A percentile compares a stretch with the other conserved stretches of the same genome.
These are phyloP conservation scores for Coleophoma cylindrospora DNA, from an alignment of 2,329 filamentous ascomycete species.

Conservation along the genomic window DNA sequence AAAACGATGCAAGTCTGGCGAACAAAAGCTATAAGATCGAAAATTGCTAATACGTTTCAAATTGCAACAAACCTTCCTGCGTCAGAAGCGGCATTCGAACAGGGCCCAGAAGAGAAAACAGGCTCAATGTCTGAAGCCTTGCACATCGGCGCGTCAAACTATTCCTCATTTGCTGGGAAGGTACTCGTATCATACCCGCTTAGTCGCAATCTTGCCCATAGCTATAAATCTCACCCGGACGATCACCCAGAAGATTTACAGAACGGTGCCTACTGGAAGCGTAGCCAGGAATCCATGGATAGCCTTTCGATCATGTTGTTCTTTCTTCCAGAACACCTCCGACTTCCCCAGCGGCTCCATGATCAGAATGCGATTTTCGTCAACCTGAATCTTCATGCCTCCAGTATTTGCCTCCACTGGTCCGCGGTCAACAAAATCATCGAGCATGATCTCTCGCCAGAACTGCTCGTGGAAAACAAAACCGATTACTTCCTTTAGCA, in stretches of 20 bases:
- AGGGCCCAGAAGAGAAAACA: constrained; percentile 46
- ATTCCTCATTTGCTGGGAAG: constrained; percentile 54
- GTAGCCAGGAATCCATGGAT: constrained; percentile 59
- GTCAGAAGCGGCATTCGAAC: constrained; percentile 55
- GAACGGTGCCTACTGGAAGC: constrained; percentile 62
- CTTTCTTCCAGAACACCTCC: neutral
- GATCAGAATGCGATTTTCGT: constrained; percentile 60
- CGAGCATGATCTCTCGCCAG: constrained; percentile 50
- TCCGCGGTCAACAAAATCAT: constrained; percentile 66
- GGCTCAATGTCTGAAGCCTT: constrained; percentile 44
- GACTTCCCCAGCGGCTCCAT: constrained; percentile 44
- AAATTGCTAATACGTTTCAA: neutral
- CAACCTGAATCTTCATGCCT: constrained; percentile 65
- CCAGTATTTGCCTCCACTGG: constrained; percentile 64
- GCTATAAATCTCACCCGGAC: constrained; percentile 52
- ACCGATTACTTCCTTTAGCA: constrained; percentile 62
- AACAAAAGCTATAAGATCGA: too few species aligned
- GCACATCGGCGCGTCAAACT: constrained; percentile 37
- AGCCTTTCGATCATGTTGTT: constrained; percentile 47
- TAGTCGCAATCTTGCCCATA: constrained; percentile 57
- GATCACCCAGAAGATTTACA: constrained; percentile 53
- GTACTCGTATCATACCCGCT: constrained; percentile 56
- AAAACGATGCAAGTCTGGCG: constrained; percentile 41
- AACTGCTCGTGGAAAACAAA: constrained; percentile 58
- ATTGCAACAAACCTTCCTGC: constrained; percentile 59